phyloP scores from a whole-genome alignment of 2,329 filamentous ascomycete genomes.

The Ascosphaera acerosa region DNA sequence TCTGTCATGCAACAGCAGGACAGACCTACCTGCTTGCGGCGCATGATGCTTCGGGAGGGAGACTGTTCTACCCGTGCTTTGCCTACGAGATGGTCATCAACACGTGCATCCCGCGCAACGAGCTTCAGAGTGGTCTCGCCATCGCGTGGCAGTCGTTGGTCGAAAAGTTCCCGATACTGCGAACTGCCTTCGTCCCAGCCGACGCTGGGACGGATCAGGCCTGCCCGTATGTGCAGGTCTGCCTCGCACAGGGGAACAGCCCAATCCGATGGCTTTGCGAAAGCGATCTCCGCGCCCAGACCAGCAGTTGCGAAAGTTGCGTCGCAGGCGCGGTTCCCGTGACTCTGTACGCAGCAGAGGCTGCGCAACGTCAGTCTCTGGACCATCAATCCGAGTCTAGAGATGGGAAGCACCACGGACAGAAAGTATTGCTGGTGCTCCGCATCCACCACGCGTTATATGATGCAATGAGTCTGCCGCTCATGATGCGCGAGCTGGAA shows the following conservation, averaged over 20 bases:
- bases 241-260: constrained; percentile 21
- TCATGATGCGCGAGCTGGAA: constrained; percentile 31
- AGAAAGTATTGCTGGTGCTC: constrained; percentile 21
- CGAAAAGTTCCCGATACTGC: constrained; percentile 33
- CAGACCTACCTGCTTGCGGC: constrained; percentile 58
- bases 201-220: constrained; percentile 4
- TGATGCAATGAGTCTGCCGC: constrained; percentile 53
- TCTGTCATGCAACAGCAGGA: constrained; percentile 48
- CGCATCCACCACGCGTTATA: constrained; percentile 70
- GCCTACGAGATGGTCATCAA: constrained; percentile 26
- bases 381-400: constrained; percentile 4
- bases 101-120: no score
- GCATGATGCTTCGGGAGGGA: constrained; percentile 43
- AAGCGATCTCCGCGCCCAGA: no score
- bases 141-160: constrained; percentile 37
- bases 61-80: constrained; percentile 52
- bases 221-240: constrained; percentile 37
- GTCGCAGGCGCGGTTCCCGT: not conserved
- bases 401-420: constrained; percentile 9
- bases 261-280: constrained; percentile 14
- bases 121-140: constrained; percentile 21
- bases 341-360: not conserved
- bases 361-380: no score
- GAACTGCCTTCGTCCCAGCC: constrained; percentile 39
- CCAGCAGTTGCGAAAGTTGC: no score